Conservation (phyloP, 179 eudicot species). For the Corrigiola litoralis region DNA sequence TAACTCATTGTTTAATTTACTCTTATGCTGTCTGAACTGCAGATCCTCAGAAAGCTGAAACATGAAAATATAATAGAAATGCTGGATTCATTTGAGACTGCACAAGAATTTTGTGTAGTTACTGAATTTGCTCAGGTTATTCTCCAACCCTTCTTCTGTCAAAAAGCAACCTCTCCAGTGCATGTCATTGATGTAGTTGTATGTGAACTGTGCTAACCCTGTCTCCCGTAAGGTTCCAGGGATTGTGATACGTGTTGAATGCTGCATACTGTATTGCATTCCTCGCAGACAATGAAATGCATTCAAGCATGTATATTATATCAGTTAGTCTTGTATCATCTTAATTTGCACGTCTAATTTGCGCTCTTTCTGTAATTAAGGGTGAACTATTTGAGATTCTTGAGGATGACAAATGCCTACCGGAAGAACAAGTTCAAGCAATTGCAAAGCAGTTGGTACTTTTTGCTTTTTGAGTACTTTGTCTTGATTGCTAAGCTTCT, state of each 20-base stretch:
- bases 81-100: constrained; percentile 96
- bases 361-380: constrained; percentile 28
- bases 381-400: constrained; percentile 97
- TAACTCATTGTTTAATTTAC: neutral
- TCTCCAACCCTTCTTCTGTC: neutral
- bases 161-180: neutral
- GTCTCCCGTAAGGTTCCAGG: too few species aligned
- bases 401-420: constrained; percentile 93
- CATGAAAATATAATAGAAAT: constrained; percentile 94
- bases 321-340: neutral
- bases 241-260: too few species aligned
- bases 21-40: constrained; percentile 22
- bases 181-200: neutral
- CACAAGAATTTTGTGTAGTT: constrained; percentile 93
- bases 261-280: too few species aligned
- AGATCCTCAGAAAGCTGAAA: constrained; percentile 92
- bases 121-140: constrained; percentile 96
- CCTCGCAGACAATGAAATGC: too few species aligned
- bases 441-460: constrained; percentile 96
- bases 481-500: neutral
- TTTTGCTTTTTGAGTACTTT: neutral
- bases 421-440: constrained; percentile 96
- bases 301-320: too few species aligned
- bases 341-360: neutral
- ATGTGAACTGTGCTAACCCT: neutral